Percentiles rank a stretch among this genome's conserved stretches.
Evolutionary conservation across 2,329 filamentous ascomycete genomes (phyloP).

Genomic region (Penicillium oxalicum): DNA sequence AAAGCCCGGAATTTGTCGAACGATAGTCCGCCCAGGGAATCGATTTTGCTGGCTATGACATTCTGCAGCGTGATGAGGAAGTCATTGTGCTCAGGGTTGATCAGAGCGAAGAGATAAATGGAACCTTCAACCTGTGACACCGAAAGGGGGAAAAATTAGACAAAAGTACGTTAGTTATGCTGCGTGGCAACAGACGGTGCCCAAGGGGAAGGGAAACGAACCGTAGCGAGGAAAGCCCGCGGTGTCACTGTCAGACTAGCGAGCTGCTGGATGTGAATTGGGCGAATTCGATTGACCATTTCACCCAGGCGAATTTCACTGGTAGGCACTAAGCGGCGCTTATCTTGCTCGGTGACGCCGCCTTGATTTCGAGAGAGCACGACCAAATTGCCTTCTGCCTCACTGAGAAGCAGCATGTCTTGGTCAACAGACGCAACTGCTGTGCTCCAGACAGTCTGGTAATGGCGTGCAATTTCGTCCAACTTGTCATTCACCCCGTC

Average conservation of each 20-base stretch:
- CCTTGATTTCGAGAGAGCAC: slow-evolving; percentile 68
- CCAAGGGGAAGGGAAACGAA: slow-evolving; percentile 44
- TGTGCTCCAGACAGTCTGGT: slow-evolving; percentile 75
- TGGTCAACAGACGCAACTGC: slow-evolving; percentile 66
- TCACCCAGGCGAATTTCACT: slow-evolving; percentile 84
- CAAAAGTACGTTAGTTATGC: background rate
- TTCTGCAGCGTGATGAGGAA: slow-evolving; percentile 76
- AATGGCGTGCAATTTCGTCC: slow-evolving; percentile 71
- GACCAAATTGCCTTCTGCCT: slow-evolving; percentile 81
- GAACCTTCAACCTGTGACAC: slow-evolving; percentile 69
- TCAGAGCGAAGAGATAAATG: slow-evolving; percentile 81
- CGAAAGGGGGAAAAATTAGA: background rate
- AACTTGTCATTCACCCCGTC: slow-evolving; percentile 58
- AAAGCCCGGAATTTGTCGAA: slow-evolving; percentile 81
- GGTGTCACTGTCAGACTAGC: slow-evolving; percentile 66
- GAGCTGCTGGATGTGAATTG: slow-evolving; percentile 61
- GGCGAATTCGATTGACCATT: slow-evolving; percentile 82
- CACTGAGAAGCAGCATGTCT: slow-evolving; percentile 73
- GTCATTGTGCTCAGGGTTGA: slow-evolving; percentile 66
- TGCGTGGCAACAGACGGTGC: background rate
- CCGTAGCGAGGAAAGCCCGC: slow-evolving; percentile 81
- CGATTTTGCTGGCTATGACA: slow-evolving; percentile 60
- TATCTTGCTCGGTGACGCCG: slow-evolving; percentile 70
- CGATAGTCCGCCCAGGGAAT: slow-evolving; percentile 64
- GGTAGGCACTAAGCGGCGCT: slow-evolving; percentile 62